Evolutionary conservation across 805 yeast species (phyloP).

Genomic region (Cyberlindnera amylophila): DNA sequence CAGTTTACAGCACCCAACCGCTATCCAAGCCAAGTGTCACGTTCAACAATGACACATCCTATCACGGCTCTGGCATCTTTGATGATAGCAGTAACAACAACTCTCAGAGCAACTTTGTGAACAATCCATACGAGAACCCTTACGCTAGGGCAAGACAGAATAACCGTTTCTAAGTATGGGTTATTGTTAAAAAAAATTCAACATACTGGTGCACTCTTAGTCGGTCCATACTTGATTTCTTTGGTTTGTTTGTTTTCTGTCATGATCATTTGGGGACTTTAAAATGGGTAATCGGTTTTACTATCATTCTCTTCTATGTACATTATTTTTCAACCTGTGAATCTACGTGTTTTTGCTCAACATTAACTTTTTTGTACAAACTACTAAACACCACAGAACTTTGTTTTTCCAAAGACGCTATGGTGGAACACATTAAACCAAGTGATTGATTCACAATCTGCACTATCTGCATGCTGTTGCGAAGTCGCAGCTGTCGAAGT

Average conservation of each 20-base stretch:
- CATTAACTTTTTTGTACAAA: not conserved
- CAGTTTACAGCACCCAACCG: slow-evolving; percentile 23
- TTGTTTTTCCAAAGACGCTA: slow-evolving; percentile 45
- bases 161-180: slow-evolving; percentile 8
- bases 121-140: slow-evolving; percentile 23
- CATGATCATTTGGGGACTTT: not conserved
- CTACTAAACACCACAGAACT: slow-evolving; percentile 26
- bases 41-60: slow-evolving; percentile 19
- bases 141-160: slow-evolving; percentile 24
- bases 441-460: slow-evolving; percentile 44
- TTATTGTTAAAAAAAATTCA: not conserved
- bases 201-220: not conserved
- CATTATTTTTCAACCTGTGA: not conserved
- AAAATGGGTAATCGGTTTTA: not conserved
- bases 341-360: too few species aligned
- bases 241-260: not conserved
- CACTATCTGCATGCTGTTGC: not conserved
- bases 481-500: not conserved
- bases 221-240: not conserved
- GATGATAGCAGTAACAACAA: slow-evolving; percentile 3
- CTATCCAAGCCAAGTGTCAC: slow-evolving; percentile 21
- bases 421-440: slow-evolving; percentile 51
- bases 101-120: slow-evolving; percentile 7
- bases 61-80: slow-evolving; percentile 21
- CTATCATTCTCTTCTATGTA: not conserved